Conservation (phyloP, 257 asterid species). For the Nicotiana undulata region DNA sequence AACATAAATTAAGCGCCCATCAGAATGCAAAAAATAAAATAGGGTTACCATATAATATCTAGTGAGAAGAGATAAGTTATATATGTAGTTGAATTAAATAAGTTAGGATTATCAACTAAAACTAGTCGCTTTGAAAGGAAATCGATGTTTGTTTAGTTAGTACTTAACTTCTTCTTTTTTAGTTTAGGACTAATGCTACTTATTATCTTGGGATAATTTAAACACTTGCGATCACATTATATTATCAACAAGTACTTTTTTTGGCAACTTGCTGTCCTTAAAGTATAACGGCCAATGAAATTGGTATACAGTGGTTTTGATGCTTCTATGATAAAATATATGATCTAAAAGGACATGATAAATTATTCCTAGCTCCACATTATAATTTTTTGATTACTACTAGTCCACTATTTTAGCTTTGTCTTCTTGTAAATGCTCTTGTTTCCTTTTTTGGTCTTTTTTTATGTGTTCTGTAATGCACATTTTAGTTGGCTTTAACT, state of each 20-base stretch:
- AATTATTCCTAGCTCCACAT: not conserved
- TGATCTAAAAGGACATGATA: not conserved
- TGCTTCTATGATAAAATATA: constrained; percentile 13
- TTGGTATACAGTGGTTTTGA: constrained; percentile 22
- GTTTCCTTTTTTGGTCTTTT: not conserved
- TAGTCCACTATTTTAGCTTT: not conserved
- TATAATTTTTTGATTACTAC: not conserved
- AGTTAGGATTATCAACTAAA: constrained; percentile 11
- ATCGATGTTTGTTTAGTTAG: not conserved
- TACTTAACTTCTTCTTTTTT: not conserved
- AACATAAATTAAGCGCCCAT: not conserved
- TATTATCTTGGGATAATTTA: constrained; percentile 43
- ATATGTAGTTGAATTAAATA: not conserved
- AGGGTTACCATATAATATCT: not conserved
- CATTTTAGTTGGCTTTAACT: not conserved
- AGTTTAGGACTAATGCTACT: constrained; percentile 17
- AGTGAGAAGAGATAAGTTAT: not conserved
- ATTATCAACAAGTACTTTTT: constrained; percentile 35
- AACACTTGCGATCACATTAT: constrained; percentile 31
- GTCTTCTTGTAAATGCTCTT: not conserved
- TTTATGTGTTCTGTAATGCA: not conserved
- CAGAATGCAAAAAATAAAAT: not conserved
- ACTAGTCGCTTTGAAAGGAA: constrained; percentile 4
- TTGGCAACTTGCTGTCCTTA: constrained; percentile 34
- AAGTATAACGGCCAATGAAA: constrained; percentile 37